Conservation (phyloP, 805 yeast species). For the Huiozyma naganishii region DNA sequence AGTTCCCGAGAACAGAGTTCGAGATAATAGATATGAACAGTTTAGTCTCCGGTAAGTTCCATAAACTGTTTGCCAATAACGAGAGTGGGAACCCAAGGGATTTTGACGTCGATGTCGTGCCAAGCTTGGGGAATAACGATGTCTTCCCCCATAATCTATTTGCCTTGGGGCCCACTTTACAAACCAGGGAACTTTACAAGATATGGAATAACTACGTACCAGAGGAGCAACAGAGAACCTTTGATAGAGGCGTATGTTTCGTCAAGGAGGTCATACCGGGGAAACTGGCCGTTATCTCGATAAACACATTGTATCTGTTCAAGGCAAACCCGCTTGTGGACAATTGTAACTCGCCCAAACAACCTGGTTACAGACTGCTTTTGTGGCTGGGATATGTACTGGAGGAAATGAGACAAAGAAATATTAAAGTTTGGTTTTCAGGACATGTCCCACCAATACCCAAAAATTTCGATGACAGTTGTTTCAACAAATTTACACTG, state of each 20-base stretch:
- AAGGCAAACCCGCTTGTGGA: slow-evolving; percentile 75
- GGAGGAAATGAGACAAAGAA: slow-evolving; percentile 59
- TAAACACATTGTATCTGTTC: slow-evolving; percentile 67
- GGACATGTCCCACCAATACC: slow-evolving; percentile 87
- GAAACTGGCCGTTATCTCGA: slow-evolving; percentile 64
- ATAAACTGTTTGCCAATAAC: slow-evolving; percentile 40
- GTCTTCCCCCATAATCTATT: slow-evolving; percentile 83
- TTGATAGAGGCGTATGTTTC: slow-evolving; percentile 65
- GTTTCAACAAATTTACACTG: slow-evolving; percentile 63
- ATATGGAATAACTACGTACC: slow-evolving; percentile 73
- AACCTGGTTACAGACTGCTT: slow-evolving; percentile 72
- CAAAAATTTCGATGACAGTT: slow-evolving; percentile 62
- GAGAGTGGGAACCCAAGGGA: slow-evolving; percentile 35
- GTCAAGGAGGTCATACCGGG: slow-evolving; percentile 72
- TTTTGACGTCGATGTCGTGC: slow-evolving; percentile 43
- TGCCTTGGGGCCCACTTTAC: slow-evolving; percentile 81
- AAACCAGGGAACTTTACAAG: slow-evolving; percentile 63
- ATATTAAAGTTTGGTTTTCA: slow-evolving; percentile 76
- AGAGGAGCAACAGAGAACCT: slow-evolving; percentile 62
- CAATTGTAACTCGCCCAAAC: slow-evolving; percentile 56
- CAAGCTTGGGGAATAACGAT: slow-evolving; percentile 77
- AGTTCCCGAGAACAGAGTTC: slow-evolving; percentile 59
- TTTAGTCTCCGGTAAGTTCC: slow-evolving; percentile 42
- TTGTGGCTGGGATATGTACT: slow-evolving; percentile 70
- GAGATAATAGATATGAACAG: slow-evolving; percentile 63